A percentile compares a stretch with the other conserved stretches of the same genome.
These are phyloP conservation scores for Xylaria multiplex DNA, from an alignment of 2,329 filamentous ascomycete genomes.

Conservation along the genomic window DNA sequence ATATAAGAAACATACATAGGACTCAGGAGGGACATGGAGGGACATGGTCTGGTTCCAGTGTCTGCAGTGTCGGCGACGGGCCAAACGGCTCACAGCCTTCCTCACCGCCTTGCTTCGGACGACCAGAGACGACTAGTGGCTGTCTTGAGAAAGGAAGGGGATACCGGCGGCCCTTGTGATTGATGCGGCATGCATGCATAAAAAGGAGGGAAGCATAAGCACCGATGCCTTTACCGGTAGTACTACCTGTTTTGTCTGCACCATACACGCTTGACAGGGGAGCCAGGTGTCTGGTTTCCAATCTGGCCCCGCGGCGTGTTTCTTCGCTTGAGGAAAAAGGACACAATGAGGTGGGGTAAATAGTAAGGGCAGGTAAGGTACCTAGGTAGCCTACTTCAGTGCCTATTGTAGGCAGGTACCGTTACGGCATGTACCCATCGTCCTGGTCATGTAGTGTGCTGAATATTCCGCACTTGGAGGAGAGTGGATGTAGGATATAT, in stretches of 20 bases:
- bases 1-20: conserved; percentile 14
- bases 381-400: too few species aligned
- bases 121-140: conserved; percentile 43
- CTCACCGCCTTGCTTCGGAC: conserved; percentile 50
- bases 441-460: conserved; percentile 1
- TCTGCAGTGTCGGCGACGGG: conserved; percentile 41
- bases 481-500: conserved; percentile 19
- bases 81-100: conserved; percentile 52
- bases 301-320: conserved; percentile 24
- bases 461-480: conserved; percentile 19
- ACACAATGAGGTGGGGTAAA: conserved; percentile 32
- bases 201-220: conserved; percentile 34
- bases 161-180: conserved; percentile 42
- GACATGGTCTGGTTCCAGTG: conserved; percentile 44
- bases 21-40: conserved; percentile 23
- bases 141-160: conserved; percentile 30
- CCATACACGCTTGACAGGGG: conserved; percentile 25
- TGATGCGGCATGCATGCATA: conserved; percentile 47
- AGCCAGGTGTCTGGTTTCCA: conserved; percentile 25
- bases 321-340: conserved; percentile 16
- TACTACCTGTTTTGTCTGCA: conserved; percentile 31
- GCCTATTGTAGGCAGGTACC: too few species aligned
- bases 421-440: conserved; percentile 5
- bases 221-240: conserved; percentile 34
- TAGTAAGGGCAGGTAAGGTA: conserved; percentile 10